Evolutionary conservation across 441 rosid genomes (phyloP).

Genomic region (Pelargonium australe): DNA sequence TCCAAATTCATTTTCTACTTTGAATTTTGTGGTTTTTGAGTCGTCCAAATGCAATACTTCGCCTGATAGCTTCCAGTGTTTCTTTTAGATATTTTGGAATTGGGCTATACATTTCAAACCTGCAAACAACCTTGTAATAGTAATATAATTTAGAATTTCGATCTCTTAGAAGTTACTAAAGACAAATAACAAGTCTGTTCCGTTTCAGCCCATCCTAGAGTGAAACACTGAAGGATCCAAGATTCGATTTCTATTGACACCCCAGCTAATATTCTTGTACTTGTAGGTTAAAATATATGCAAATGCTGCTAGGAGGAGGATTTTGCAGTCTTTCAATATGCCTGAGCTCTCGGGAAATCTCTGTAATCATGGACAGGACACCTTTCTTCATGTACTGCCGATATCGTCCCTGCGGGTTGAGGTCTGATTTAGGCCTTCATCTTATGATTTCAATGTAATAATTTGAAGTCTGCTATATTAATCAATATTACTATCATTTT

Average conservation of each 20-base stretch:
- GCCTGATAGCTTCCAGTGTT: background rate
- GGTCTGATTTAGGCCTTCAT: constrained; percentile 30
- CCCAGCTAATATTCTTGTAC: background rate
- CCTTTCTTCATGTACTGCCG: constrained; percentile 70
- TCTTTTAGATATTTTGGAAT: background rate
- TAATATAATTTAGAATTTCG: background rate
- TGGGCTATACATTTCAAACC: background rate
- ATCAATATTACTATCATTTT: constrained; percentile 4
- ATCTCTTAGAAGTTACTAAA: background rate
- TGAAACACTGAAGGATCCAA: background rate
- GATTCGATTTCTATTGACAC: background rate
- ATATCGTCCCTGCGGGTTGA: constrained; percentile 60
- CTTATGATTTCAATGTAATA: background rate
- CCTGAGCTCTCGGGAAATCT: constrained; percentile 56
- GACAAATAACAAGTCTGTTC: background rate
- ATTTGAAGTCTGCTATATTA: constrained; percentile 3
- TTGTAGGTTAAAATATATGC: constrained; percentile 60
- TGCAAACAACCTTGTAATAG: background rate
- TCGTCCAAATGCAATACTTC: background rate
- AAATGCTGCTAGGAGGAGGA: constrained; percentile 54
- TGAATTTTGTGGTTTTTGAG: background rate
- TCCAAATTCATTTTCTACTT: background rate
- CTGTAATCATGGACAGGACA: constrained; percentile 49
- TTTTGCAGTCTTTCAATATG: constrained; percentile 62
- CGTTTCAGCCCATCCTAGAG: background rate